Evolutionary conservation across 148 eudicot species (phyloP).

Genomic region (Rhododendron kiyosumense): DNA sequence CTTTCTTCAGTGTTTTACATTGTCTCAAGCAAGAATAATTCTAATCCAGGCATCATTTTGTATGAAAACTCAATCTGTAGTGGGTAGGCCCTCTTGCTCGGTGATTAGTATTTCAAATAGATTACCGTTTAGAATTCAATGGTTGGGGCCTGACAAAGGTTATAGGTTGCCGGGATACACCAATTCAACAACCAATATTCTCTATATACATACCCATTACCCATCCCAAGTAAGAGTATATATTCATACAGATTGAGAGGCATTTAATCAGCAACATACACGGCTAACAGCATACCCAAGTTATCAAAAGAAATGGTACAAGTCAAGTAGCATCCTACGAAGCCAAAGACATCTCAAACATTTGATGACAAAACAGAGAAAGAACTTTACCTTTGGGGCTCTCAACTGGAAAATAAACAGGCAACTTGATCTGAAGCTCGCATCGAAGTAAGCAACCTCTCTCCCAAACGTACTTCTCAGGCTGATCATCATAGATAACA

Average conservation of each 20-base stretch:
- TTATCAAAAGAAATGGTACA: not conserved
- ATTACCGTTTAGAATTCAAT: not conserved
- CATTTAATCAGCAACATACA: not conserved
- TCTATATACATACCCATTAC: not conserved
- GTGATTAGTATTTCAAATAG: not conserved
- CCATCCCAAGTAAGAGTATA: not conserved
- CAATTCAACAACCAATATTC: not conserved
- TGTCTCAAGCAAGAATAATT: not conserved
- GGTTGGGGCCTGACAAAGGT: not conserved
- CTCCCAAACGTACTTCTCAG: constrained; percentile 78
- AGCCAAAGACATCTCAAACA: not conserved
- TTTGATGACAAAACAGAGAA: not conserved
- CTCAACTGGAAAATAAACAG: constrained; percentile 52
- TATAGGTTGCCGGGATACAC: not conserved
- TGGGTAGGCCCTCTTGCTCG: not conserved
- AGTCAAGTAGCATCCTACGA: not conserved
- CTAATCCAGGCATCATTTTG: not conserved
- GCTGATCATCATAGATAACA: constrained; percentile 63
- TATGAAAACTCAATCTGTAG: not conserved
- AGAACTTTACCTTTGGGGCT: constrained; percentile 43
- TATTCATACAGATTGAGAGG: not conserved
- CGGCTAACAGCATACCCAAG: not conserved
- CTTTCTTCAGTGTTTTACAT: not conserved
- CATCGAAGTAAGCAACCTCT: constrained; percentile 76
- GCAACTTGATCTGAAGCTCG: constrained; percentile 62